Base-by-base conservation (phyloP, 768 basidiomycete genomes). In the Mycena chlorophos region DNA sequence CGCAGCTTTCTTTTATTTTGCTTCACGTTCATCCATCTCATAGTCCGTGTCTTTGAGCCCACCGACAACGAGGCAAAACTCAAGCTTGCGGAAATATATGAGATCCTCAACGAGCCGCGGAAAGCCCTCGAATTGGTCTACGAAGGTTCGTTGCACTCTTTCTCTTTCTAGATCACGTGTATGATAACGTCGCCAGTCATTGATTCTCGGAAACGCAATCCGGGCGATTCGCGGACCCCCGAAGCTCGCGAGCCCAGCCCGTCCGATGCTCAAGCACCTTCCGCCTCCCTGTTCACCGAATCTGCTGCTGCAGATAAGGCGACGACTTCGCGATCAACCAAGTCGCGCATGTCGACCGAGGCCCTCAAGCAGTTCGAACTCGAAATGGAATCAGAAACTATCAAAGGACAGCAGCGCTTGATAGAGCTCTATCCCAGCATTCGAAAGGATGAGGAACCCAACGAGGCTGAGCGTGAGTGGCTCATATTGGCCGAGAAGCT, bases 21-120 rank as follows among this genome's bases (percentile, higher is more conserved):
- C 20, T 19, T 43, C 39, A 48, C 31, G 31, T 17, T 8, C 16
- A 42, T 14, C 25, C 12, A 38, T 55, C 8, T 29, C 48, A 13
- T 60, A 96, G 94, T 95, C 31, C 78, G 88, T 22, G 73, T 79
- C 3, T 82, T 83, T 1, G 89, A 94, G 64, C 87, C 91, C 1
- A 77, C 80, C 0, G 82, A 92, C 60, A 83, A 85, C 63, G 90
- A 94, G 25, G 89, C 87, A 22, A 94, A 92, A 68, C 86, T 95
- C 81, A 89, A 91, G 57, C 79, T 98, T 0, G 96, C 95, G 0
- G 91, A 91, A 60, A 83, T 94, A 16, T 91, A 93, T 60, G 96
- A 99, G 68, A 85, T 91, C 17, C 73, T 88, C 61, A 86, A 88
- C 43, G 85, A 94, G 60, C 85, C 89, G 1, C 76, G 85, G 13